These are phyloP conservation scores for Aspergillus leporis DNA, from an alignment of 495 filamentous ascomycete genomes.

Conservation along the genomic window DNA sequence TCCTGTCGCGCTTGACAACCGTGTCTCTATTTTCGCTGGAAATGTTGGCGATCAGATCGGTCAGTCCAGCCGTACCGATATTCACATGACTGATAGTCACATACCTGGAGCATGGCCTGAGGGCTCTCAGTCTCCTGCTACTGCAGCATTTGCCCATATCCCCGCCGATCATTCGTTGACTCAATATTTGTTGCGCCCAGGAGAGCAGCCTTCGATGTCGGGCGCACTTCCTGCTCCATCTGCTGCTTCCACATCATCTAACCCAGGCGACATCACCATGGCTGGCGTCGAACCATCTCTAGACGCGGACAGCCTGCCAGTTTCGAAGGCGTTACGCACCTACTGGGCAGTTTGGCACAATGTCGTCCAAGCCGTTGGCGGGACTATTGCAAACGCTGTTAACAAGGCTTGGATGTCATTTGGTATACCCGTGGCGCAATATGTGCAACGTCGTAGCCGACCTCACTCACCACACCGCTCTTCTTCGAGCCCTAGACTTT, in stretches of 20 bases:
- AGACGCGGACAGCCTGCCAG: background rate
- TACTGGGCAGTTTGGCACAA: slow-evolving; percentile 9
- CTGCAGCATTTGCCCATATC: background rate
- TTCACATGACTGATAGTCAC: background rate
- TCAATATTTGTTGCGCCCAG: background rate
- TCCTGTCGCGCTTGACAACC: background rate
- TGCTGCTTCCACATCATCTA: background rate
- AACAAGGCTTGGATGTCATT: background rate
- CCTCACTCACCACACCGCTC: background rate
- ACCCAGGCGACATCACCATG: background rate
- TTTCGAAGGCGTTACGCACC: background rate
- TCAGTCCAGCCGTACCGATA: background rate
- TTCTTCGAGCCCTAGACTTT: background rate
- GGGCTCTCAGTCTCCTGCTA: background rate
- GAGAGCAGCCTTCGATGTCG: slow-evolving; percentile 8
- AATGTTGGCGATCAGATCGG: background rate
- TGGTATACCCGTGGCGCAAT: slow-evolving; percentile 5
- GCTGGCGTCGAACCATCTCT: background rate
- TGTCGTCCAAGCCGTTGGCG: slow-evolving; percentile 4
- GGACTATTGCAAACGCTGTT: slow-evolving; percentile 9
- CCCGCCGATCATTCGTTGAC: no score
- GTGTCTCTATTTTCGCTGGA: background rate
- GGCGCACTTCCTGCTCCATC: slow-evolving; percentile 6
- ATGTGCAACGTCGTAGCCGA: slow-evolving; percentile 1
- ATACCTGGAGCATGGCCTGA: slow-evolving; percentile 6